Base-by-base conservation (phyloP, 2,329 filamentous ascomycete species). In the Calonectria multiphialidica region DNA sequence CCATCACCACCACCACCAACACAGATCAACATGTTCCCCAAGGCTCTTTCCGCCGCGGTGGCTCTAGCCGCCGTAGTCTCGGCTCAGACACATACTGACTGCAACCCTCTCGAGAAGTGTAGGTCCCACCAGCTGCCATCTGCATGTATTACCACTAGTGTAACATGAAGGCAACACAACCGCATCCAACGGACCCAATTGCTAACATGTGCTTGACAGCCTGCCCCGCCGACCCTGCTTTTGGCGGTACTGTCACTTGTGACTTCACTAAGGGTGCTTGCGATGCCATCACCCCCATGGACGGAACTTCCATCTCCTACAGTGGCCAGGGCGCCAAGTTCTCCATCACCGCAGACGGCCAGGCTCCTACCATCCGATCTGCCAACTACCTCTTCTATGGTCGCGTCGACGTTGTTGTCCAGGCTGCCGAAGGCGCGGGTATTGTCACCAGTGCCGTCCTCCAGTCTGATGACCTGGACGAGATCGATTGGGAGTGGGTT, bases 351-450 rank as follows among this genome's bases (percentile, higher is more conserved):
- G 87, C 90, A 63, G 89, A 91, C 74, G 87, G 82, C 15, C 89
- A 95, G 64, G 91, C 90, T 61, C 93, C 95, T 44, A 95, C 93
- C 40, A 95, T 98, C 83, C 89, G 88, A 80, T 90, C 90, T 69
- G 89, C 92, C 80, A 96, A 95, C 90, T 98, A 98, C 88, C 95
- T 99, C 83, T 98, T 98, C 94, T 98, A 98, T 83, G 97, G 97
- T 74, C 92, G 92, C 80, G 90, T 98, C 78, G 94, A 97, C 67
- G 91, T 95, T 72, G 91, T 90, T 35, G 87, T 98, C 81, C 93
- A 95, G 84, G 93, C 94, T 45, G 93, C 97, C 30, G 90, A 93
- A 3, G 97, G 96, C 50, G 88, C 87, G 8, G 97, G 97, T 76
- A 94, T 99, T 75, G 94, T 99, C 74, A 98, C 95, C 86, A 96